Conservation (phyloP, 441 rosid species). For the Sinapis alba region DNA sequence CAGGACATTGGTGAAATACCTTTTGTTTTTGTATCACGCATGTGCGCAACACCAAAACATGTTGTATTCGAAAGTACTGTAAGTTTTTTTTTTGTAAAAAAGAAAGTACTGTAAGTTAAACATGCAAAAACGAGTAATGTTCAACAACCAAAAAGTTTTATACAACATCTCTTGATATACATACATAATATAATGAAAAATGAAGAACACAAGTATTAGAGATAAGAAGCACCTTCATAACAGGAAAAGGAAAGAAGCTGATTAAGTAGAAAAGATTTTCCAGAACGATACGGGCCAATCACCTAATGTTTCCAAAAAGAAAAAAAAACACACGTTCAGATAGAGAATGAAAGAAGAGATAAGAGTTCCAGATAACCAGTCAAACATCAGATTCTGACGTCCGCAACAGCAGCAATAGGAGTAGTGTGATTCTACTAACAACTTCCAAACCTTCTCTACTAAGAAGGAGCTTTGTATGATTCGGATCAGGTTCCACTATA, state of each 20-base stretch:
- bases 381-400: slow-evolving; percentile 55
- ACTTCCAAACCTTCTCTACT: slow-evolving; percentile 87
- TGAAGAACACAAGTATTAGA: slow-evolving; percentile 16
- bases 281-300: slow-evolving; percentile 98
- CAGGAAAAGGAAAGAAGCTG: slow-evolving; percentile 98
- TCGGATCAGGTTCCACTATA: slow-evolving; percentile 94
- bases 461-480: slow-evolving; percentile 96
- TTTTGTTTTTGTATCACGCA: slow-evolving; percentile 99
- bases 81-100: too few species aligned
- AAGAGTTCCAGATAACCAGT: slow-evolving; percentile 38
- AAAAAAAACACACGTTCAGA: slow-evolving; percentile 17
- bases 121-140: background rate
- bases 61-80: too few species aligned
- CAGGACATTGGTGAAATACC: slow-evolving; percentile 58
- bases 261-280: slow-evolving; percentile 95
- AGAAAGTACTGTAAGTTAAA: too few species aligned
- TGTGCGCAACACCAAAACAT: too few species aligned
- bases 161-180: background rate
- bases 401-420: slow-evolving; percentile 97
- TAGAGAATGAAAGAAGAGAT: too few species aligned
- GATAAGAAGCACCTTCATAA: slow-evolving; percentile 67
- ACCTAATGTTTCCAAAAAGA: slow-evolving; percentile 64
- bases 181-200: slow-evolving; percentile 10
- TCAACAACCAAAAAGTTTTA: background rate
- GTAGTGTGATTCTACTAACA: slow-evolving; percentile 78